These are phyloP conservation scores for Endocalyx cinctus DNA, from an alignment of 2,329 filamentous ascomycete genomes.

Conservation along the genomic window DNA sequence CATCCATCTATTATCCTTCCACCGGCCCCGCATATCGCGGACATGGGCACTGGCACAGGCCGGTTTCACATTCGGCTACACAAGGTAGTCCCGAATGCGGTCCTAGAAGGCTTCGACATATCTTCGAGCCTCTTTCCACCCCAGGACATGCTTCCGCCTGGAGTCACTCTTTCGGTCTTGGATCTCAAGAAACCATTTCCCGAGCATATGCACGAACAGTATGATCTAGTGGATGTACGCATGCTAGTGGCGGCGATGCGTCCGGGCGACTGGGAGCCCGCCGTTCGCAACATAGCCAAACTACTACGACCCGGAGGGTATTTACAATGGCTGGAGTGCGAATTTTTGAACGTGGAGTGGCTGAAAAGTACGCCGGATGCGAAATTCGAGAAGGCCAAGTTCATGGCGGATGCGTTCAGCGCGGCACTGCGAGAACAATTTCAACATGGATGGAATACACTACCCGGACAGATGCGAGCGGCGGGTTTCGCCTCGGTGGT, in stretches of 20 bases:
- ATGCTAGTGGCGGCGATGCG: slow-evolving; percentile 8
- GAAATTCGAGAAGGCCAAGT: slow-evolving; percentile 1
- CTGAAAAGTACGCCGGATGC: neutral
- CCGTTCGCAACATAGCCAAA: slow-evolving; percentile 3
- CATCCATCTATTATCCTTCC: slow-evolving; percentile 7
- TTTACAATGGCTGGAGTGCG: slow-evolving; percentile 11
- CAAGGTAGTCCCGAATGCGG: slow-evolving; percentile 5
- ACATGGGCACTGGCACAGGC: slow-evolving; percentile 7
- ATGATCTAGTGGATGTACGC: slow-evolving; percentile 8
- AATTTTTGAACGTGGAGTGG: slow-evolving; percentile 8
- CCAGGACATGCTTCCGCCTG: neutral
- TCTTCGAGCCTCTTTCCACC: slow-evolving; percentile 3
- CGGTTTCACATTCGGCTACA: slow-evolving; percentile 6
- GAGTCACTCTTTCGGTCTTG: slow-evolving; percentile 2
- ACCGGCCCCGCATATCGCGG: slow-evolving; percentile 4
- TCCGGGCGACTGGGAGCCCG: slow-evolving; percentile 3
- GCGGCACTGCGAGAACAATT: slow-evolving; percentile 5
- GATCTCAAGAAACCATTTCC: slow-evolving; percentile 10
- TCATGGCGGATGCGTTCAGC: slow-evolving; percentile 2
- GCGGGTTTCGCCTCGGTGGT: slow-evolving; percentile 6
- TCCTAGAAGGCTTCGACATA: slow-evolving; percentile 8
- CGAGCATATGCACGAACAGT: slow-evolving; percentile 5
- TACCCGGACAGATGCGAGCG: slow-evolving; percentile 9
- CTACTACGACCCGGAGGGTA: slow-evolving; percentile 2
- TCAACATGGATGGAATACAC: slow-evolving; percentile 10